Evolutionary conservation across 2,329 filamentous ascomycete species (phyloP), one percentile per base, ranked within the genome.

Genomic region (Alternaria ventricosa): DNA sequence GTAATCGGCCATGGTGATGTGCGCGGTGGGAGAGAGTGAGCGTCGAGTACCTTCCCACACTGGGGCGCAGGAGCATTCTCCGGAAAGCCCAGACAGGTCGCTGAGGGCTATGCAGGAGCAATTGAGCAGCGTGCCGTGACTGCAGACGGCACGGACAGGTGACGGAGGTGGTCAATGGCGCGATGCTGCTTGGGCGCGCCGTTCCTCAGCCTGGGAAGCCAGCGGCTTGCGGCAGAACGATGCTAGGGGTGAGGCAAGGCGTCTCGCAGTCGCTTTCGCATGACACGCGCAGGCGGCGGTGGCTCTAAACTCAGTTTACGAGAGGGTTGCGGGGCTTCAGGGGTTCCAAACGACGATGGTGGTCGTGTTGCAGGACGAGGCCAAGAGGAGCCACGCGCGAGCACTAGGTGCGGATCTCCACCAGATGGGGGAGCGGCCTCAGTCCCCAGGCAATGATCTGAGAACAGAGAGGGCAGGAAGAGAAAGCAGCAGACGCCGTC

Each of bases 41-140:
- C 59, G 67, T 64, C 66, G 33, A 60, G 58, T 58, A 23, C 64
- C 51, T 68, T 64, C 61, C 68, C 68, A 69, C 53, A 54, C 56
- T 60, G 54, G 33, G 65, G 61, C 66, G 60, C 65, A 66, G 71
- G 68, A 66, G 74, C 77, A 77, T 77, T 59, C 74, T 77, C 73
- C 69, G 69, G 45, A 62, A 59, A 56, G 28, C 67, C 54, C 64
- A 28, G 58, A 64, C 59, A 64, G 58, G 58, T 57, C 54, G 55
- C 51, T 44, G 46, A 58, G 47, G 65, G 61, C 49, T 50, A 63
- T 41, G 65, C 55, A 59, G 49, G 60, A 53, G 55, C 64, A 68
- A 56, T 59, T 56, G 65, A 55, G 47, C 49, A 45, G 45, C 55
- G 55, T 57, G 41, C 57, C 51, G 68, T 55, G 58, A 63, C 61